Evolutionary conservation across 1,284 basidiomycete species (phyloP).

Genomic region (Papiliotrema laurentii): DNA sequence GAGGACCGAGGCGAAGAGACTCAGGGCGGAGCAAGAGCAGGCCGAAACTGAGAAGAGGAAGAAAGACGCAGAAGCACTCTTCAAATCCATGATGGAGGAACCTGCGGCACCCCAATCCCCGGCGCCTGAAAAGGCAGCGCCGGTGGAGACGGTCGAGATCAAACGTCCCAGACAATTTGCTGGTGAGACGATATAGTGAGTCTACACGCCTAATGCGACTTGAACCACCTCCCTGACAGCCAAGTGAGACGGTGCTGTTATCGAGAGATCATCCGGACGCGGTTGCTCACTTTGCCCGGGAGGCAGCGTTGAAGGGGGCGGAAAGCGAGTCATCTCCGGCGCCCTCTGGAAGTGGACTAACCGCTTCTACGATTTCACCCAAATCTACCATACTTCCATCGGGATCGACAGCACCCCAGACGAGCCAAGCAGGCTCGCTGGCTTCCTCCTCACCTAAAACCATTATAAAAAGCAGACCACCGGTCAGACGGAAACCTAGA

Average conservation of each 20-base stretch:
- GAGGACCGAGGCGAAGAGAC: constrained; percentile 13
- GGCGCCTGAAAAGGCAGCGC: neutral
- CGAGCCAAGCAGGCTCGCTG: neutral
- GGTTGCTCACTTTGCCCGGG: constrained; percentile 19
- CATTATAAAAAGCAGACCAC: too few species aligned
- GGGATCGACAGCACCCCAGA: neutral
- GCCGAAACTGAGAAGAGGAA: constrained; percentile 18
- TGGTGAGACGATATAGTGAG: constrained; percentile 44
- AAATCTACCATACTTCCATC: neutral
- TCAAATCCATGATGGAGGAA: constrained; percentile 1
- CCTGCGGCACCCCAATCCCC: neutral
- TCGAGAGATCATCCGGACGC: constrained; percentile 37
- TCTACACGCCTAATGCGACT: neutral
- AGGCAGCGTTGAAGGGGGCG: too few species aligned
- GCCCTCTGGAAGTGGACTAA: neutral
- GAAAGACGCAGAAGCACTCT: constrained; percentile 19
- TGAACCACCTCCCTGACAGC: constrained; percentile 1
- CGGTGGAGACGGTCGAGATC: constrained; percentile 34
- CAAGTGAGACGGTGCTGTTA: constrained; percentile 41
- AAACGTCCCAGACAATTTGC: constrained; percentile 40
- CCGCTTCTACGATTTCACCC: neutral
- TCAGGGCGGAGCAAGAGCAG: constrained; percentile 11
- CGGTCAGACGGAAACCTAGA: constrained; percentile 34
- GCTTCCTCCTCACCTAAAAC: too few species aligned
- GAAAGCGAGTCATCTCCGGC: neutral